Base-by-base conservation (phyloP, 257 asterid species). In the Salvia hispanica region DNA sequence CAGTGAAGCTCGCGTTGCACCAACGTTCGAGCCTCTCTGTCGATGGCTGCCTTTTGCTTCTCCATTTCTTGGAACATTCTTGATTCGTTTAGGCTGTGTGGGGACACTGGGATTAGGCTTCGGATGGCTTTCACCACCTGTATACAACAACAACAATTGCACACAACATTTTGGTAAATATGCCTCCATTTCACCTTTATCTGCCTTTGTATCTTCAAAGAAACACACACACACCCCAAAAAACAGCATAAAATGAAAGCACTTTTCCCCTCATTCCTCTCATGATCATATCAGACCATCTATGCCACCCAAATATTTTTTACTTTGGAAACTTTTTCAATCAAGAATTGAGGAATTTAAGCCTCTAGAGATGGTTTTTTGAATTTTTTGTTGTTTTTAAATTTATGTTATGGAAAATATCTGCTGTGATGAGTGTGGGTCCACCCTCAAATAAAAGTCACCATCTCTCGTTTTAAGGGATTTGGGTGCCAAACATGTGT, bases 41-140 rank as follows among this genome's bases (percentile, higher is more conserved):
- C 97, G 8, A 92, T 92, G 9, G 52, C 72, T 16, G 77, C 62
- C 73, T 87, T 92, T 8, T 70, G 78, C 60, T 72, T 73, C 86
- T 89, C 95, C 95, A 92, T 68, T 64, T 77, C 82, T 72, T 78
- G 71, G 47, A 92, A 72, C 64, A 67, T 52, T 59, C 76, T 81
- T 42, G 87, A 84, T 68, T 88, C 93, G 3, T 48, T 75, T 0
- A 74, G 74, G 63, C 58, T 73, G 46, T 71, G 54, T n/a, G 79
- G 61, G 56, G 67, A 52, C n/a, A 57, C 57, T 6, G 88, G 87
- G 48, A 89, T 78, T 77, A 92, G 74, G 73, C 87, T 83, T 72
- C 76, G 83, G 58, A 92, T 82, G 75, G 95, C 92, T 82, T 90
- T 88, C 85, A 90, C 84, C 61, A 92, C 93, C 98, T 92, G 96